Conservation (phyloP, 2,329 filamentous ascomycete species). For the Neofusicoccum ribis region DNA sequence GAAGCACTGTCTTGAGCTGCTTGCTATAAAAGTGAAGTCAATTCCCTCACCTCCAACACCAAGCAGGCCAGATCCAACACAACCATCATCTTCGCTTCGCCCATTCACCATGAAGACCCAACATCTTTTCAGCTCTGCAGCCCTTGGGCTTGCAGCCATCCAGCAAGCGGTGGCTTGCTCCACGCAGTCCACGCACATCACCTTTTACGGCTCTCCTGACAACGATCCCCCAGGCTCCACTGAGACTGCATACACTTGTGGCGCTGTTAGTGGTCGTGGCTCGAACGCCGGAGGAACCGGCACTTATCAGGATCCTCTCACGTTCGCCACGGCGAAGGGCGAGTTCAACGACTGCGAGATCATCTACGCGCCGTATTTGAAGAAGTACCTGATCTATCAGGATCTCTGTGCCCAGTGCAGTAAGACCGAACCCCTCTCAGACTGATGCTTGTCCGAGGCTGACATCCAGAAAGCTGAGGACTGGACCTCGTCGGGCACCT, state of each 20-base stretch:
- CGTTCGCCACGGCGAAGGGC: conserved; percentile 44
- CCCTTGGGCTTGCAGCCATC: too few species aligned
- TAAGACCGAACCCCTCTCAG: background rate
- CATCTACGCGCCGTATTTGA: conserved; percentile 47
- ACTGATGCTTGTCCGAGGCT: background rate
- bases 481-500: conserved; percentile 18
- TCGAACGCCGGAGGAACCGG: conserved; percentile 44
- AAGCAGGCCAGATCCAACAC: too few species aligned
- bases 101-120: too few species aligned
- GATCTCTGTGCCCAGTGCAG: conserved; percentile 38
- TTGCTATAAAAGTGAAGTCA: too few species aligned
- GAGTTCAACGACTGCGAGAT: conserved; percentile 47
- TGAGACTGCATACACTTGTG: conserved; percentile 28
- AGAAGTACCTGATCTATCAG: conserved; percentile 46
- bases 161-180: too few species aligned
- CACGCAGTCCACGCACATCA: conserved; percentile 1
- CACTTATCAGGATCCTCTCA: conserved; percentile 45
- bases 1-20: too few species aligned
- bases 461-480: conserved; percentile 23
- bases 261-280: conserved; percentile 22
- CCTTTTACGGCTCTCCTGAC: conserved; percentile 32
- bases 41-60: too few species aligned
- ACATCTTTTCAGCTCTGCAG: too few species aligned
- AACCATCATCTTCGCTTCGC: too few species aligned
- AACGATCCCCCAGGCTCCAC: conserved; percentile 28